These are phyloP conservation scores for Halenospora varia DNA, from an alignment of 495 filamentous ascomycete species.

Conservation along the genomic window DNA sequence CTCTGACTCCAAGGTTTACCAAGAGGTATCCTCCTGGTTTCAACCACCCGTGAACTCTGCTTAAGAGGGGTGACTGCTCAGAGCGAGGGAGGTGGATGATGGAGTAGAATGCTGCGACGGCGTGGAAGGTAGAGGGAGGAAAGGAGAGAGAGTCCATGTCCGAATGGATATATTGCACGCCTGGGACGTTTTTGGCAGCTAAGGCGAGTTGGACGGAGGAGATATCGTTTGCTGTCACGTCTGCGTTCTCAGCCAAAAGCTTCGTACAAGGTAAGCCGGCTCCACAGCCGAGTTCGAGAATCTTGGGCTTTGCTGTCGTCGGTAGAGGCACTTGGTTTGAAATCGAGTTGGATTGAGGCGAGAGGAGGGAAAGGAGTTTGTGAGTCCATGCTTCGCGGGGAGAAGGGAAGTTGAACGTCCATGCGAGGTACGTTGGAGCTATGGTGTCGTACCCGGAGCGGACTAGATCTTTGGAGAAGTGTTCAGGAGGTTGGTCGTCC, in stretches of 20 bases:
- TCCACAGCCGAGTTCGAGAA: slow-evolving; percentile 41
- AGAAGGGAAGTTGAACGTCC: slow-evolving; percentile 28
- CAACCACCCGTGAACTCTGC: slow-evolving; percentile 34
- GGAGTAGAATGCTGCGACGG: slow-evolving; percentile 39
- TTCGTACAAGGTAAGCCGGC: slow-evolving; percentile 35
- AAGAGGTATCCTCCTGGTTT: slow-evolving; percentile 36
- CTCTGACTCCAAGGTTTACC: slow-evolving; percentile 33
- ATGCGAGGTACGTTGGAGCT: slow-evolving; percentile 33
- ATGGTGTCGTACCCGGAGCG: slow-evolving; percentile 37
- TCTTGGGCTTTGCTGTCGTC: neutral
- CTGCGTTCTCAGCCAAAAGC: slow-evolving; percentile 18
- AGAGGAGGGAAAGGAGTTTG: slow-evolving; percentile 24
- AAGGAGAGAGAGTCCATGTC: slow-evolving; percentile 42
- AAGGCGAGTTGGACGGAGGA: slow-evolving; percentile 32
- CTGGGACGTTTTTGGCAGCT: slow-evolving; percentile 22
- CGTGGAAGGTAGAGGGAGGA: slow-evolving; percentile 27
- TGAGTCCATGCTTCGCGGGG: slow-evolving; percentile 30
- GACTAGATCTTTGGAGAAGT: slow-evolving; percentile 15
- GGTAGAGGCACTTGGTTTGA: neutral
- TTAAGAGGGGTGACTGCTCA: slow-evolving; percentile 34
- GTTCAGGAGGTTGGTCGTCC: no score
- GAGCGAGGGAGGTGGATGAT: slow-evolving; percentile 41
- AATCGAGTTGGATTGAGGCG: neutral
- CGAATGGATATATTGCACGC: slow-evolving; percentile 27
- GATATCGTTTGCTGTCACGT: slow-evolving; percentile 38